Conservation (phyloP, 2,329 filamentous ascomycete species). For the Conoideocrella luteorostrata region DNA sequence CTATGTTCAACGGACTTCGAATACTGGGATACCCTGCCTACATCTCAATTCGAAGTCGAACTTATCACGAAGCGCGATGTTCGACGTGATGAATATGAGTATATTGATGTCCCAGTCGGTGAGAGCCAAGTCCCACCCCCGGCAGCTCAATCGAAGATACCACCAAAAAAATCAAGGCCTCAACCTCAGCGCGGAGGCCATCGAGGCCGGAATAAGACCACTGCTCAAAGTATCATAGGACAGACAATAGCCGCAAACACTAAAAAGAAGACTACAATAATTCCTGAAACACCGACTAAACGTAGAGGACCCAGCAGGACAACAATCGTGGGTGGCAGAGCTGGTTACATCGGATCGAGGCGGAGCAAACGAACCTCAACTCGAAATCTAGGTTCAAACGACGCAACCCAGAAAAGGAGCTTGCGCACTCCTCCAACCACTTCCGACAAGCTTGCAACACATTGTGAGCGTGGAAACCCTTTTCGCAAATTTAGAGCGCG, state of each 20-base stretch:
- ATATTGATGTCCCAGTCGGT: not conserved
- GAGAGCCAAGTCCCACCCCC: not conserved
- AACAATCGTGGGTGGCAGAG: not conserved
- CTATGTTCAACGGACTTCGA: no score
- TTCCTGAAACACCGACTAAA: not conserved
- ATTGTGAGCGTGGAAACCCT: no score
- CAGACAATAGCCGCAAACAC: no score
- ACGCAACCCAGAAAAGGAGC: not conserved
- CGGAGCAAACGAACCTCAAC: not conserved
- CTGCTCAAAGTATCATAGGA: no score
- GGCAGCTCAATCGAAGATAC: no score
- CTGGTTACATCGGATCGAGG: not conserved
- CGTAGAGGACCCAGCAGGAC: not conserved
- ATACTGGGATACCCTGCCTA: not conserved
- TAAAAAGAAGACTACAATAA: not conserved
- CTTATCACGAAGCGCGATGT: not conserved
- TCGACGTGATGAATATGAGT: not conserved
- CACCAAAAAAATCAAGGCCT: no score
- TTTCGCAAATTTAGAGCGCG: no score
- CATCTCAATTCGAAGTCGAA: not conserved
- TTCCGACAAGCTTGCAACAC: no score
- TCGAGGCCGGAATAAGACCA: no score
- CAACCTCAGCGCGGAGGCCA: no score
- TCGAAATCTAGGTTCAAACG: no score
- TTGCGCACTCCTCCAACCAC: no score